phyloP scores from a whole-genome alignment of 306 rosid species.

The Vicia sativa region DNA sequence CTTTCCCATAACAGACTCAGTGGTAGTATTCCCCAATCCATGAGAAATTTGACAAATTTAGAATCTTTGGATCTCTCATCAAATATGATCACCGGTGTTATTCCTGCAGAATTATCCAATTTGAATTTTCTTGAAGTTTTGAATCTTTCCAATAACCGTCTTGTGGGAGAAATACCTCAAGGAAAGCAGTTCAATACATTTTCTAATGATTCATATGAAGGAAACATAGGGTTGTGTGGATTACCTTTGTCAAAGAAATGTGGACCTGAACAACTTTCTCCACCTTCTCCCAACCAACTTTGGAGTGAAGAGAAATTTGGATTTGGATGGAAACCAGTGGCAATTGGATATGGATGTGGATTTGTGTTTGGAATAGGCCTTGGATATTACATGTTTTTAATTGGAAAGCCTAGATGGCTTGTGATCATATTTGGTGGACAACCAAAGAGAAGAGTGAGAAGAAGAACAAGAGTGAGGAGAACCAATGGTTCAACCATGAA shows the following conservation, averaged over 20 bases:
- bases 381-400: constrained; percentile 31
- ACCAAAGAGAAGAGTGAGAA: constrained; percentile 3
- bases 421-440: background rate
- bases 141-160: constrained; percentile 40
- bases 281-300: background rate
- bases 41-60: constrained; percentile 37
- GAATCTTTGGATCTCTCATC: constrained; percentile 52
- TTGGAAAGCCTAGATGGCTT: constrained; percentile 27
- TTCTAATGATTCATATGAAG: constrained; percentile 34
- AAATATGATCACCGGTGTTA: constrained; percentile 25
- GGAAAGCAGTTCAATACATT: constrained; percentile 50
- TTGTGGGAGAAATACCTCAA: constrained; percentile 42
- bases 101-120: constrained; percentile 35
- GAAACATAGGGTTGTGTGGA: constrained; percentile 42
- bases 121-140: constrained; percentile 6
- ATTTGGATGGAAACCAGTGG: constrained; percentile 45
- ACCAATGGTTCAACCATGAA: background rate
- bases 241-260: constrained; percentile 36
- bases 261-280: background rate
- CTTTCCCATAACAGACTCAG: constrained; percentile 39
- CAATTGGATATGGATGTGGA: constrained; percentile 49
- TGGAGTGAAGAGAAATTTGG: constrained; percentile 5
- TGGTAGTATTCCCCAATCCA: constrained; percentile 35
- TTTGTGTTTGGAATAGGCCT: constrained; percentile 31
- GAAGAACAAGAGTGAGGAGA: background rate